Evolutionary conservation across 148 eudicot genomes (phyloP).

Genomic region (Vaccinium vitisidaea): DNA sequence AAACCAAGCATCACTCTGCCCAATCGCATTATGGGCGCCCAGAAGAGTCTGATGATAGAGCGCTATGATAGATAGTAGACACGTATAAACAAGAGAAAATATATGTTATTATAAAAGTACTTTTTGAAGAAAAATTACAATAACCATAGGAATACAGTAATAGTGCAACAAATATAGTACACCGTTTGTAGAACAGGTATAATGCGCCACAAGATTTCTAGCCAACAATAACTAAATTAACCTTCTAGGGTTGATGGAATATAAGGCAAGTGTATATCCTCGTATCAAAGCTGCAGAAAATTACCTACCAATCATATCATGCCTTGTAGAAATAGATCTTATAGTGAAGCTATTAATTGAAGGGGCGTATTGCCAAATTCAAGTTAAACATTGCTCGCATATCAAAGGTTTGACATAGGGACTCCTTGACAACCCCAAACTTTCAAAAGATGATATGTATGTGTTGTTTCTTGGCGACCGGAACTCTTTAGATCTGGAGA

Average conservation of each 20-base stretch:
- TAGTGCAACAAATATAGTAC: neutral
- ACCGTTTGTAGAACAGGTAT: slow-evolving; percentile 9
- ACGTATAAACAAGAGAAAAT: slow-evolving; percentile 46
- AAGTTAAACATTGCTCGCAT: neutral
- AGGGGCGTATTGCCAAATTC: neutral
- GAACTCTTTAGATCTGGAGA: neutral
- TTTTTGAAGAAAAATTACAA: slow-evolving; percentile 23
- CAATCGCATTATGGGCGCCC: slow-evolving; percentile 73
- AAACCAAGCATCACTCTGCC: slow-evolving; percentile 94
- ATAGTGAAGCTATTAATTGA: neutral
- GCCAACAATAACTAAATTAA: neutral
- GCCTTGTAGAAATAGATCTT: neutral
- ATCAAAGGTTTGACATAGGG: neutral
- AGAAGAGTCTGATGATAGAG: slow-evolving; percentile 75
- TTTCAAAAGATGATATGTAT: neutral
- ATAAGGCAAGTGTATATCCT: neutral
- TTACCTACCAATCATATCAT: neutral
- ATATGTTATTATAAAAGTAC: slow-evolving; percentile 36
- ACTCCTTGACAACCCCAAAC: neutral
- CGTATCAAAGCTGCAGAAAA: neutral
- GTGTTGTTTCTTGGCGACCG: neutral
- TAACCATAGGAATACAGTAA: slow-evolving; percentile 16
- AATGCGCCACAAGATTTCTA: neutral
- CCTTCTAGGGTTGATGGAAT: neutral
- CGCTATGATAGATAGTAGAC: slow-evolving; percentile 75